Conservation (phyloP, 176 grass and related monocot genomes). For the Tillandsia fasciculata region DNA sequence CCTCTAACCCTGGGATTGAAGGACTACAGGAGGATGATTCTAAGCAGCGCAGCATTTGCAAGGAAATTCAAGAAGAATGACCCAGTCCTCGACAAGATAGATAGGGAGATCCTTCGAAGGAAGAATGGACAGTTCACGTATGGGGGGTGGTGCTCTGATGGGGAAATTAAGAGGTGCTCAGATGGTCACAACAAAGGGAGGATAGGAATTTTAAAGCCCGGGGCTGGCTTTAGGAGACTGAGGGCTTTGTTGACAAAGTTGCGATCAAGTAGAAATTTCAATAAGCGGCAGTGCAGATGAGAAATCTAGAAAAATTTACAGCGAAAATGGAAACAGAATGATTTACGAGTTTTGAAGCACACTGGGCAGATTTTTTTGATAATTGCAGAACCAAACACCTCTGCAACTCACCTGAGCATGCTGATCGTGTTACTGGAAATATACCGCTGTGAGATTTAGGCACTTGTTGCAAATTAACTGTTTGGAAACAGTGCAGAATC, state of each 20-base stretch:
- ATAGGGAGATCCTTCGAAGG: constrained; percentile 64
- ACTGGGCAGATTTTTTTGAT: neutral
- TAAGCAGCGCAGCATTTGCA: constrained; percentile 64
- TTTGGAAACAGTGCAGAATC: too few relatives aligned
- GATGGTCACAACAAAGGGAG: constrained; percentile 15
- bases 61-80: constrained; percentile 68
- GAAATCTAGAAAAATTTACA: neutral
- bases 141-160: constrained; percentile 80
- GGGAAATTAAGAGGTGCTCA: constrained; percentile 27
- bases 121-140: constrained; percentile 36
- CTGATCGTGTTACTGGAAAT: neutral
- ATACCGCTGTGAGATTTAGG: neutral
- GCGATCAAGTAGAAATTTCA: constrained; percentile 31
- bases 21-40: constrained; percentile 70
- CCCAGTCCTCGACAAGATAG: constrained; percentile 73
- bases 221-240: constrained; percentile 67
- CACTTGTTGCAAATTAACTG: neutral
- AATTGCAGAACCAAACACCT: neutral
- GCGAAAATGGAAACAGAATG: neutral
- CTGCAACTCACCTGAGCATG: neutral
- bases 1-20: constrained; percentile 54
- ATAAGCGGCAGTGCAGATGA: constrained; percentile 62
- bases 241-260: constrained; percentile 49
- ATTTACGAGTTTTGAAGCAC: neutral
- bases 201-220: constrained; percentile 44